A percentile compares a stretch with the other conserved stretches of the same genome.
phyloP scores from a whole-genome alignment of 495 filamentous ascomycete species.

The Talaromyces trachyspermus region DNA sequence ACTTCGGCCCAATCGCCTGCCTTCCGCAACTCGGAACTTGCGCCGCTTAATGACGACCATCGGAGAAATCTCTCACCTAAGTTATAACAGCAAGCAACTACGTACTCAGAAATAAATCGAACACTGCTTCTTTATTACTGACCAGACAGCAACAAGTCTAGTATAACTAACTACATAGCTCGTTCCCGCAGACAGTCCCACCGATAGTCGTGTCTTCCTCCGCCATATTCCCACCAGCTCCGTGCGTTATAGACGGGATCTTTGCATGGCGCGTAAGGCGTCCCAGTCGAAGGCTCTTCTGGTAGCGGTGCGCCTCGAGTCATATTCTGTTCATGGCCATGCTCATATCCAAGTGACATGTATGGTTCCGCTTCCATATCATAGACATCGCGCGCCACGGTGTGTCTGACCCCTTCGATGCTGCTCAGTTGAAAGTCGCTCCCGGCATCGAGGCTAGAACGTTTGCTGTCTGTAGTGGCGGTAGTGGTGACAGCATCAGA shows the following conservation, averaged over 20 bases:
- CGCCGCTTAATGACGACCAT: neutral
- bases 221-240: slow-evolving; percentile 41
- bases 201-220: slow-evolving; percentile 9
- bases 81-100: no score
- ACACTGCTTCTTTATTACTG: no score
- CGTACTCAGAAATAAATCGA: no score
- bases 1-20: neutral
- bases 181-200: slow-evolving; percentile 3
- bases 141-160: neutral
- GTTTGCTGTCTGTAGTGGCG: neutral
- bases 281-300: slow-evolving; percentile 30
- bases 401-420: neutral
- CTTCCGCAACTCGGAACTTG: slow-evolving; percentile 1
- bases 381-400: no score
- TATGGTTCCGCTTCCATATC: slow-evolving; percentile 59
- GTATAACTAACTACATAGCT: neutral
- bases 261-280: slow-evolving; percentile 45
- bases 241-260: slow-evolving; percentile 54
- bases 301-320: slow-evolving; percentile 2
- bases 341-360: slow-evolving; percentile 61
- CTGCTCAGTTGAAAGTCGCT: neutral
- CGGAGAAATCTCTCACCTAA: no score
- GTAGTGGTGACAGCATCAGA: slow-evolving; percentile 2
- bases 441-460: neutral
- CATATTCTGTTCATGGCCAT: slow-evolving; percentile 25